Conservation (phyloP, 23 red algal genomes). For the Gracilaria domingensis region DNA sequence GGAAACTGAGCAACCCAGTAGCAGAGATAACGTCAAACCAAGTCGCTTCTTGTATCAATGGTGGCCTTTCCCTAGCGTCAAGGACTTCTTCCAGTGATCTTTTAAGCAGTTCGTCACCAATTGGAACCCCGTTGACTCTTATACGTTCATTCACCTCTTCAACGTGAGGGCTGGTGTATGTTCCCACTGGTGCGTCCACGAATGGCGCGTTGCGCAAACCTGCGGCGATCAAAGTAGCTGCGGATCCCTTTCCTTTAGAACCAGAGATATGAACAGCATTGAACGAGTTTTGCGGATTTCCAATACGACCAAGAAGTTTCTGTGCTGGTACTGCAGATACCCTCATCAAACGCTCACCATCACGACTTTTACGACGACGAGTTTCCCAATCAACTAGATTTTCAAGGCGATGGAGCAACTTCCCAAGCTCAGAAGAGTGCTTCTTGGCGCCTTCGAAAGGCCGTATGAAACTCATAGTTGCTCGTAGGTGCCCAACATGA, state of each 20-base stretch:
- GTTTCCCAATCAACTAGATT: conserved; percentile 95
- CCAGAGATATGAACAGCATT: conserved; percentile 90
- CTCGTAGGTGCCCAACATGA: not conserved
- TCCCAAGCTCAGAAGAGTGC: conserved; percentile 28
- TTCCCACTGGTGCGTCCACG: conserved; percentile 47
- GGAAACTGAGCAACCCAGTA: conserved; percentile 79
- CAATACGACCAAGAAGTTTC: conserved; percentile 76
- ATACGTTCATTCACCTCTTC: conserved; percentile 94
- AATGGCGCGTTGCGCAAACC: conserved; percentile 58
- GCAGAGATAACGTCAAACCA: conserved; percentile 95
- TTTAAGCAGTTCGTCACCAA: conserved; percentile 85
- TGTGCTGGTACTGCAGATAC: conserved; percentile 60
- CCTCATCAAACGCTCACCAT: conserved; percentile 56
- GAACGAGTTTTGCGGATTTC: conserved; percentile 69
- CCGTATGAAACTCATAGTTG: conserved; percentile 1
- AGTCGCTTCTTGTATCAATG: conserved; percentile 53
- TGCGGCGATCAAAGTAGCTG: conserved; percentile 72
- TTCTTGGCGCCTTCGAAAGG: not conserved
- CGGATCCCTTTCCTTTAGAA: conserved; percentile 97
- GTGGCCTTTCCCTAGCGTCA: conserved; percentile 21
- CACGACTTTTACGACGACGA: conserved; percentile 12
- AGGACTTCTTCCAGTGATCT: conserved; percentile 67
- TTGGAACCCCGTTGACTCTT: conserved; percentile 72
- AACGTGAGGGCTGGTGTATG: conserved; percentile 94
- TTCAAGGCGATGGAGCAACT: conserved; percentile 77